These are phyloP conservation scores for Trametes gibbosa DNA, from an alignment of 768 basidiomycete genomes.

Conservation along the genomic window DNA sequence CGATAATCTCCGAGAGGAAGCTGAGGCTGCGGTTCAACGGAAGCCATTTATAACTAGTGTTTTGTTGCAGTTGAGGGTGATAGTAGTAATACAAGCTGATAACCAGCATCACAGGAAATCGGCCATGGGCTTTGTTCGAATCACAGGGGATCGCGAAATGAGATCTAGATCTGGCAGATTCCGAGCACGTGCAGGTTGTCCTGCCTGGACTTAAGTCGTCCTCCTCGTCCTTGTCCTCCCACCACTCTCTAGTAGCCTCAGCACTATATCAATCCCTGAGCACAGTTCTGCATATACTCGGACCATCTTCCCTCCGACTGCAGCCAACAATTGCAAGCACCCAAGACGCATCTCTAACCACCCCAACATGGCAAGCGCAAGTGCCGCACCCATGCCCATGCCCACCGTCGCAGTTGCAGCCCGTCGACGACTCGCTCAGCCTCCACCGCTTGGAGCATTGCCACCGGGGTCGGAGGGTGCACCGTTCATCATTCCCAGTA, in stretches of 20 bases:
- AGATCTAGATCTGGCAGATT: no score
- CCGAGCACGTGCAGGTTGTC: no score
- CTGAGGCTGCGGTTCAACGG: constrained; percentile 4
- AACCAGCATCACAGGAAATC: no score
- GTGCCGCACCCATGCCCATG: constrained; percentile 12
- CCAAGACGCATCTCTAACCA: not conserved
- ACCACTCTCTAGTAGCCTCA: no score
- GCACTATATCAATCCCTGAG: no score
- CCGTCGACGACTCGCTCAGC: constrained; percentile 9
- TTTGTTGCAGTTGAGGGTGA: not conserved
- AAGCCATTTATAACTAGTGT: not conserved
- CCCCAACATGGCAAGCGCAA: constrained; percentile 14
- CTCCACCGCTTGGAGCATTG: not conserved
- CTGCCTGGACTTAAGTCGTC: no score
- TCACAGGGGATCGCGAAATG: no score
- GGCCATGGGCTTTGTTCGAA: no score
- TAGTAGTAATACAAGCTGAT: not conserved
- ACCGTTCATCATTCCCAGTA: constrained; percentile 40
- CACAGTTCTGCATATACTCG: not conserved
- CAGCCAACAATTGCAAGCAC: no score
- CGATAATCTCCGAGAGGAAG: constrained; percentile 63
- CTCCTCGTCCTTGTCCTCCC: not conserved
- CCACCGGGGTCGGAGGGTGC: constrained; percentile 27
- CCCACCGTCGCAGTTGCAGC: constrained; percentile 13
- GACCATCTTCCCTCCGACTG: not conserved